Conservation (phyloP, 2,329 filamentous ascomycete species). For the Paecilomyces sp. region DNA sequence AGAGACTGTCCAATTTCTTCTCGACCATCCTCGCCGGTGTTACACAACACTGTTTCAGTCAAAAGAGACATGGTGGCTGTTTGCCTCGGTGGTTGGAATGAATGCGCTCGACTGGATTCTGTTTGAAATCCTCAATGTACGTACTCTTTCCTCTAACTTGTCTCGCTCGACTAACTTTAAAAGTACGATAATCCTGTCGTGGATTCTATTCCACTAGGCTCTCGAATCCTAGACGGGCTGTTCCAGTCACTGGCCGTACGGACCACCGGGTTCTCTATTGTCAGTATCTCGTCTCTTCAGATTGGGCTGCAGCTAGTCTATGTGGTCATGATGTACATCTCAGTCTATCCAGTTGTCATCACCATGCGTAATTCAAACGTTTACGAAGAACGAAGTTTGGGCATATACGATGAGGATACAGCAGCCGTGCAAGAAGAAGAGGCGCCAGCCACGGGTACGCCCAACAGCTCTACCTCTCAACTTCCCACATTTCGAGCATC, state of each 20-base stretch:
- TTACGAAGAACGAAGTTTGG: slow-evolving; percentile 60
- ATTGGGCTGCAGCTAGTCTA: slow-evolving; percentile 52
- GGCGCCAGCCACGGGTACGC: no score
- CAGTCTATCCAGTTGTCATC: slow-evolving; percentile 90
- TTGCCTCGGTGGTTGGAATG: slow-evolving; percentile 44
- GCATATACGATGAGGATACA: slow-evolving; percentile 40
- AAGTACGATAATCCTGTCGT: slow-evolving; percentile 42
- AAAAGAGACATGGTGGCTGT: slow-evolving; percentile 52
- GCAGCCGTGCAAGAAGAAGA: slow-evolving; percentile 18
- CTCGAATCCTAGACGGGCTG: slow-evolving; percentile 49
- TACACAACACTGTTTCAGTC: slow-evolving; percentile 58
- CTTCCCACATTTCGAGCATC: no score
- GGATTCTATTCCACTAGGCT: slow-evolving; percentile 28
- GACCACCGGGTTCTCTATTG: slow-evolving; percentile 45
- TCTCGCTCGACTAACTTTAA: no score
- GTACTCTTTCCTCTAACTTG: no score
- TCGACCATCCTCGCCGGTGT: slow-evolving; percentile 57
- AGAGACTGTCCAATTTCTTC: slow-evolving; percentile 46
- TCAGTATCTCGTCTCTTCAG: slow-evolving; percentile 45
- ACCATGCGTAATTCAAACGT: slow-evolving; percentile 66
- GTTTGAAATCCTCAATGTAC: slow-evolving; percentile 37
- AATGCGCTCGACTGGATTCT: slow-evolving; percentile 52
- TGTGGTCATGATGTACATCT: slow-evolving; percentile 97
- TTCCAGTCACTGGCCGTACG: slow-evolving; percentile 50
- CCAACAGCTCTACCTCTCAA: no score